Conservation (phyloP, 1,139 yeast species). For the Magnusiomyces ingens region DNA sequence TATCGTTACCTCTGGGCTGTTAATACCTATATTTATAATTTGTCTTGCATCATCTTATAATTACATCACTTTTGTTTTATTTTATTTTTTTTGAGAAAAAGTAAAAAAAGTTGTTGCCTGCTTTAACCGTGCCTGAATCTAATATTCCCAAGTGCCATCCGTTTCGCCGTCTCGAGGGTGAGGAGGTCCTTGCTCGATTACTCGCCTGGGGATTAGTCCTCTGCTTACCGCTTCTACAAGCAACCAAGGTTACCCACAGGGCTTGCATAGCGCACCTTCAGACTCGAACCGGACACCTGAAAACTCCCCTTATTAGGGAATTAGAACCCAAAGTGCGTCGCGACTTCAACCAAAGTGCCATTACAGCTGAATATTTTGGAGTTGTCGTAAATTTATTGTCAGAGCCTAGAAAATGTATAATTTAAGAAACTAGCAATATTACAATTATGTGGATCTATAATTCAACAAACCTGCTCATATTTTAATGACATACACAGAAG, state of each 20-base stretch:
- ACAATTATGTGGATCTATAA: too few species aligned
- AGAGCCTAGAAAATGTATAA: too few species aligned
- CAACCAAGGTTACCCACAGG: constrained; percentile 28
- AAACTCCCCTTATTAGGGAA: constrained; percentile 17
- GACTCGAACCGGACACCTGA: constrained; percentile 33
- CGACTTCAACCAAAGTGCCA: constrained; percentile 29
- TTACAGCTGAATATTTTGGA: constrained; percentile 21
- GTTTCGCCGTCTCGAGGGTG: constrained; percentile 32
- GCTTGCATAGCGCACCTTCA: constrained; percentile 29
- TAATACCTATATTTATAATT: too few species aligned
- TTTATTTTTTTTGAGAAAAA: too few species aligned
- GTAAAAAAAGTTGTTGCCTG: too few species aligned
- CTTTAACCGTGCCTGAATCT: background rate
- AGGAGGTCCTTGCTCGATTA: constrained; percentile 33
- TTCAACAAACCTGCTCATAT: too few species aligned
- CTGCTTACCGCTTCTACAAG: constrained; percentile 26
- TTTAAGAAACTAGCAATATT: too few species aligned
- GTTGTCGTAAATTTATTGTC: too few species aligned
- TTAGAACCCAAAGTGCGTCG: constrained; percentile 17
- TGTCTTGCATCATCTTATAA: too few species aligned
- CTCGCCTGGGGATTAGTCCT: constrained; percentile 31
- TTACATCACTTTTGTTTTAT: too few species aligned
- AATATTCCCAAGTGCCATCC: constrained; percentile 28
- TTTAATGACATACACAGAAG: too few species aligned
- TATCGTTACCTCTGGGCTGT: too few species aligned